Evolutionary conservation across 768 basidiomycete genomes (phyloP), one percentile per base, ranked within the genome.

Genomic region (Boletus patriciae): DNA sequence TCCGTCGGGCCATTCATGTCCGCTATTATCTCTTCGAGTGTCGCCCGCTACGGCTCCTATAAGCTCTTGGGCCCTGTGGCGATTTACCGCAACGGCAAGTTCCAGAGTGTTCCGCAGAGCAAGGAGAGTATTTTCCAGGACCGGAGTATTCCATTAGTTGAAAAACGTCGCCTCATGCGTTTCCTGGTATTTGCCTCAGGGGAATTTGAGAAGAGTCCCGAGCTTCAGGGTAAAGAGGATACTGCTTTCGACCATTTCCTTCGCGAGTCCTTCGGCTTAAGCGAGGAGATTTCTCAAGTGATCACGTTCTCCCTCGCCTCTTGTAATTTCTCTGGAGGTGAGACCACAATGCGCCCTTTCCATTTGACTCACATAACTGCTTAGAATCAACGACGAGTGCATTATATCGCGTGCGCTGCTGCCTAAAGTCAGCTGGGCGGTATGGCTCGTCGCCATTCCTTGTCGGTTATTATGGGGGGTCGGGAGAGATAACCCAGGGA

Each of bases 41-140:
- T 98, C 15, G 81, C 93, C 9, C 85, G 87, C 55, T 98, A 98
- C 66, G 92, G 93, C n/a, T 87, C 86, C 3, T 98, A 94, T 68
- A 85, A 89, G 45, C 78, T 97, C 4, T 76, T 98, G 19, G 91
- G 88, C 58, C 82, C 80, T 23, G 78, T 90, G 18, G 83, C 78
- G 38, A 74, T 92, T 43, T 86, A 84, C 63, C 75, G 83, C 47
- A 74, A 80, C 2, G 69, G 68, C 50, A 61, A 68, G 21, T 67
- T 84, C 51, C 82, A 82, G 63, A 80, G 72, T 48, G 95, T 98
- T 0, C 96, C 96, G 1, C 86, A 87, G 33, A 91, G 84, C 74
- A 98, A 97, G 70, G 94, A 94, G 70, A 90, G 92, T 56, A 82
- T 98, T 4, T 98, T 98, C 81, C 94, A 90, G 76, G 87, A 83